phyloP scores from a whole-genome alignment of 257 asterid species.

The Capsicum chinense region DNA sequence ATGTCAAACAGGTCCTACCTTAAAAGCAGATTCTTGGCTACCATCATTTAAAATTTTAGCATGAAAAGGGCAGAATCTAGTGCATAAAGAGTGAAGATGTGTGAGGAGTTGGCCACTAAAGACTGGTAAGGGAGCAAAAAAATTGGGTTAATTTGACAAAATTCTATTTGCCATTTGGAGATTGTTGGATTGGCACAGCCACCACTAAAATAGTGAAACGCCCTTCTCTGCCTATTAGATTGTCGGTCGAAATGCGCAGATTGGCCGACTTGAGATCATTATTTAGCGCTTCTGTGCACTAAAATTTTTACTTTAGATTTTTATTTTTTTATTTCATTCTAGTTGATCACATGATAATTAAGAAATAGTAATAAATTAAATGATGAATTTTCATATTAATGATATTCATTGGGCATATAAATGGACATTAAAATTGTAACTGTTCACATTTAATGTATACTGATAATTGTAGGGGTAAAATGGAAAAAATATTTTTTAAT shows the following conservation, averaged over 20 bases:
- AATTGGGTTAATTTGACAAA: not conserved
- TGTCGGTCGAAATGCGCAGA: not conserved
- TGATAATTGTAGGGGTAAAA: too few relatives aligned
- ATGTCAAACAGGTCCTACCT: not conserved
- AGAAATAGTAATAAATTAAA: too few relatives aligned
- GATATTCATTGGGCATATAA: too few relatives aligned
- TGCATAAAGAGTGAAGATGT: slow-evolving; percentile 2
- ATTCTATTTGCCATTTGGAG: not conserved
- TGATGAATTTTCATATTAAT: too few relatives aligned
- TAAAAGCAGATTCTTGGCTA: not conserved
- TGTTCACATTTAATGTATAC: too few relatives aligned
- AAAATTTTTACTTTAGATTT: too few relatives aligned
- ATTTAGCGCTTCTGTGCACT: too few relatives aligned
- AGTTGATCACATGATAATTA: too few relatives aligned
- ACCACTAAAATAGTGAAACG: not conserved
- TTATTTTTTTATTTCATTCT: too few relatives aligned
- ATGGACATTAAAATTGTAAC: too few relatives aligned
- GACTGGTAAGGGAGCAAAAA: not conserved
- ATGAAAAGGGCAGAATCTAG: not conserved
- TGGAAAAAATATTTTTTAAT: too few relatives aligned
- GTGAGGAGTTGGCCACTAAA: not conserved
- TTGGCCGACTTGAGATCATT: not conserved
- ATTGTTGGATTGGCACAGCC: not conserved
- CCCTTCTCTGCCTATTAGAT: not conserved
- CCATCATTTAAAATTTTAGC: not conserved